Base-by-base conservation (phyloP, 140 eudicot genomes). In the Oenanthe javanica region DNA sequence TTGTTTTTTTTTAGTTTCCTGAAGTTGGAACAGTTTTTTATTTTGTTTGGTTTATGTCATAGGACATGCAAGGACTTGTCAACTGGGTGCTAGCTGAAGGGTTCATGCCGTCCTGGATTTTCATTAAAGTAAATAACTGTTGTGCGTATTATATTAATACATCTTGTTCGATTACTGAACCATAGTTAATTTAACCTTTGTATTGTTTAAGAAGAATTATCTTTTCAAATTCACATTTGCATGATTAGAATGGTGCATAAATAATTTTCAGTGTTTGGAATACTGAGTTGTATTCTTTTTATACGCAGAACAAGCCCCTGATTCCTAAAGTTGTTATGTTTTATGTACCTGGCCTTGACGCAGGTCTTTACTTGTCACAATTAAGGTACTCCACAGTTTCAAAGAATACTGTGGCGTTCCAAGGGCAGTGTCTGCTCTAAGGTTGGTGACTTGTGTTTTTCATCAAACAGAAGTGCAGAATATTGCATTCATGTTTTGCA, bases 1-100 rank as follows among this genome's bases (percentile, higher is more conserved):
- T 66, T 64, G 36, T 31, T 31, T 31, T 31, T n/a, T 49, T 46
- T 75, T 61, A 16, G 16, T 80, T 75, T n/a, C 49, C 57, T 79
- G 61, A 50, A 42, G 18, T 59, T 66, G 18, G 61, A 48, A 54
- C 13, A 45, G 4, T 61, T 61, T 36, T 66, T 55, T 47, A 9
- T 4, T 77, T 77, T 79, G 45, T 19, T 51, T n/a, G 78, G 83
- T 31, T 63, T 49, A 63, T 71, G 42, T 61, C 77, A 74, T 91
- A 95, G 99, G 99, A 95, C 77, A 84, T 95, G 75, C 99, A 95
- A 81, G 99, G 97, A 78, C 99, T 95, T 80, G 87, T 91, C 36
- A 95, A 89, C 15, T 95, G 99, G 99, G 99, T 95, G 81, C 95
- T 95, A 82, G 97, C 88, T 72, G 97, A 95, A 27, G 97, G 99